A percentile compares a stretch with the other conserved stretches of the same genome.
phyloP scores from a whole-genome alignment of 139 green algal genomes.

The Tetradesmus obliquus region DNA sequence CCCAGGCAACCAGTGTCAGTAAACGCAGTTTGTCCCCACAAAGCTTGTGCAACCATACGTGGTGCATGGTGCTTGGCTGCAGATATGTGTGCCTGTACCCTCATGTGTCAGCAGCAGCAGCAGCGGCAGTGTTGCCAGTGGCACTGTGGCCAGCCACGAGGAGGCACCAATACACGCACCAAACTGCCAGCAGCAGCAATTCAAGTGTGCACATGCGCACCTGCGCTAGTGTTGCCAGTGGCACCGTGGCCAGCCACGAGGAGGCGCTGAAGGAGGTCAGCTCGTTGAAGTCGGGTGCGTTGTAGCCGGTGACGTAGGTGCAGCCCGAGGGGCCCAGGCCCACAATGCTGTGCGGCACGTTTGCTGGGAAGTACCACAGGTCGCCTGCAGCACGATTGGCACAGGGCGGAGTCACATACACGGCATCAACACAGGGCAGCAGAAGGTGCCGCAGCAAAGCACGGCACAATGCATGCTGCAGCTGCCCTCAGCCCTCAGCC shows the following conservation, averaged over 20 bases:
- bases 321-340: constrained; percentile 19
- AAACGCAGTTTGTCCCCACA: too few relatives aligned
- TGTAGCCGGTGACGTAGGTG: constrained; percentile 39
- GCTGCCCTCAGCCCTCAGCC: too few relatives aligned
- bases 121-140: background rate
- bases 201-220: background rate
- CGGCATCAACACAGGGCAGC: too few relatives aligned
- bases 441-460: too few relatives aligned
- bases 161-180: background rate
- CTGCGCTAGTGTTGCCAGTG: background rate
- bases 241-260: constrained; percentile 25
- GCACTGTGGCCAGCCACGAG: constrained; percentile 10
- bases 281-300: constrained; percentile 27
- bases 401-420: background rate
- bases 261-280: constrained; percentile 29
- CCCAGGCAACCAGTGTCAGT: too few relatives aligned
- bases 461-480: too few relatives aligned
- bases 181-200: background rate
- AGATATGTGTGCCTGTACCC: too few relatives aligned
- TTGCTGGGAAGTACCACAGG: constrained; percentile 36
- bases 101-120: background rate
- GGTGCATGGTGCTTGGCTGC: too few relatives aligned
- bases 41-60: too few relatives aligned
- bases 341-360: constrained; percentile 28
- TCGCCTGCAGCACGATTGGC: constrained; percentile 16